phyloP scores from a whole-genome alignment of 768 basidiomycete genomes.

The Collybiopsis confluens region DNA sequence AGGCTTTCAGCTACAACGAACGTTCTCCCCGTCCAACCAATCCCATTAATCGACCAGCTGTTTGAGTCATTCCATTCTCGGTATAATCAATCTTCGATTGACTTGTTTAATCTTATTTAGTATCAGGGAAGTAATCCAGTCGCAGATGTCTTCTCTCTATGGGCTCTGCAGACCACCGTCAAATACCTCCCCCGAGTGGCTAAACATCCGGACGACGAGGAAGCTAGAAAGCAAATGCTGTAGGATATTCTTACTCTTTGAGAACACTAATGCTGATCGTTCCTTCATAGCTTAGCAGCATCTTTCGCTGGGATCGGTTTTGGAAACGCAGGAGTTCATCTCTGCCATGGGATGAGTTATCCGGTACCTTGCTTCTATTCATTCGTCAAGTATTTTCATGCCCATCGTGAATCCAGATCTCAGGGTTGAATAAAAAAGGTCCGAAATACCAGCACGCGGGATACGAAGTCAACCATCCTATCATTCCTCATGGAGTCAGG shows the following conservation, averaged over 20 bases:
- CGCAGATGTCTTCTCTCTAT: slow-evolving; percentile 92
- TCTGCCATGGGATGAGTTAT: slow-evolving; percentile 89
- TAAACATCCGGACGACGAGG: slow-evolving; percentile 70
- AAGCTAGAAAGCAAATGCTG: slow-evolving; percentile 92
- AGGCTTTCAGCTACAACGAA: slow-evolving; percentile 67
- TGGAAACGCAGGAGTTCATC: slow-evolving; percentile 88
- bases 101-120: too few relatives aligned
- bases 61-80: too few relatives aligned
- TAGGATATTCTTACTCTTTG: too few relatives aligned
- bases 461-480: slow-evolving; percentile 79
- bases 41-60: slow-evolving; percentile 87
- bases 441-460: slow-evolving; percentile 91
- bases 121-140: slow-evolving; percentile 94
- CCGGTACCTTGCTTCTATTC: slow-evolving; percentile 47
- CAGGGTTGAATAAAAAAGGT: slow-evolving; percentile 90
- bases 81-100: too few relatives aligned
- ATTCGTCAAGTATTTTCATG: neutral
- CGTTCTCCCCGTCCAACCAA: slow-evolving; percentile 86
- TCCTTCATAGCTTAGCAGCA: slow-evolving; percentile 63
- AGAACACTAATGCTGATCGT: too few relatives aligned
- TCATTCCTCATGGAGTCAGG: slow-evolving; percentile 92
- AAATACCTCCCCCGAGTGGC: slow-evolving; percentile 86
- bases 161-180: slow-evolving; percentile 88
- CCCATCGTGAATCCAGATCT: slow-evolving; percentile 54
- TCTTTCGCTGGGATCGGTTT: slow-evolving; percentile 96